Conservation (phyloP, 371 early-diverging fungal genomes). For the Saksenaea oblongispora region DNA sequence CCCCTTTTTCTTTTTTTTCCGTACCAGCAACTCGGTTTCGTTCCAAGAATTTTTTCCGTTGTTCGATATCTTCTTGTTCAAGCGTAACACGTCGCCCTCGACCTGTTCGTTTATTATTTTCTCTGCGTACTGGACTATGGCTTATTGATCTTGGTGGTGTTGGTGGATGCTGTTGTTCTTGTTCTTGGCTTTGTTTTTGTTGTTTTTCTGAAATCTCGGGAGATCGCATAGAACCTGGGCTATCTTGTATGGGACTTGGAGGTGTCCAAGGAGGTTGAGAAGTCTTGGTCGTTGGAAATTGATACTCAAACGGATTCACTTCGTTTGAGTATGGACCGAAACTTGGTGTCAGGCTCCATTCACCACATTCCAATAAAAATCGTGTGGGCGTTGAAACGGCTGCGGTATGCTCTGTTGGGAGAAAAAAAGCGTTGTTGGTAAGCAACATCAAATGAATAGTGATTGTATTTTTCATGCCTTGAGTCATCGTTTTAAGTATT, state of each 20-base stretch:
- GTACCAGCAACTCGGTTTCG: constrained; percentile 68
- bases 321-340: background rate
- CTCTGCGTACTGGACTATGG: background rate
- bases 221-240: background rate
- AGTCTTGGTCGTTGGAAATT: background rate
- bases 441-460: background rate
- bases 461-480: background rate
- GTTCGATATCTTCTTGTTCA: constrained; percentile 35
- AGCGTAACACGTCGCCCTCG: constrained; percentile 35
- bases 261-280: background rate
- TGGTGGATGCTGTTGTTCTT: background rate
- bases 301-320: background rate
- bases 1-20: background rate
- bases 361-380: constrained; percentile 3
- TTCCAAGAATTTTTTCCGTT: constrained; percentile 55
- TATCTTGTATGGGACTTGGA: background rate
- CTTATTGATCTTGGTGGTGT: background rate
- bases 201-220: background rate
- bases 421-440: background rate
- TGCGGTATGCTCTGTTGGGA: background rate
- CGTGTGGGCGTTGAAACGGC: background rate
- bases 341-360: background rate
- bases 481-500: background rate
- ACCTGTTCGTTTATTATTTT: constrained; percentile 8
- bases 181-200: background rate